Base-by-base conservation (phyloP, 495 filamentous ascomycete genomes). In the Lepraria neglecta region DNA sequence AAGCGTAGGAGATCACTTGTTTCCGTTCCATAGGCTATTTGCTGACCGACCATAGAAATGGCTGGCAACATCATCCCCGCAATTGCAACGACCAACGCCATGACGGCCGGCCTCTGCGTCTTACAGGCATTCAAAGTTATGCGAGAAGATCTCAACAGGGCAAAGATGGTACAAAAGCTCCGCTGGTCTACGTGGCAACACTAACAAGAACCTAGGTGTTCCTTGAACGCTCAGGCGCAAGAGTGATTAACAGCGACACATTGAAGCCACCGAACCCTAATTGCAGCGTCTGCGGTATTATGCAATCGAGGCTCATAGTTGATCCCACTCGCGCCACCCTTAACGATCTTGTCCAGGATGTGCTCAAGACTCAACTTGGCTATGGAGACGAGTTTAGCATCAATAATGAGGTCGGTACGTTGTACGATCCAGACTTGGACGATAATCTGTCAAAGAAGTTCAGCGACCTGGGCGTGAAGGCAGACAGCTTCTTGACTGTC, bases 11-110 rank as follows among this genome's bases (percentile, higher is more conserved):
- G 77, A 74, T 35, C 35, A 30, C 19, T 12, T 10, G 11, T 42
- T 57, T 10, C 21, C 3, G 5, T 30, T 31, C 11, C 6, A n/a
- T 58, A 30, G 42, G 28, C 9, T 6, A 24, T 57, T 38, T 28
- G 38, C 51, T 53, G 63, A 51, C 64, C 52, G 43, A 9, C 45
- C 40, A 31, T 56, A 44, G 48, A 97, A 74, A 99, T 97, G 91
- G 94, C 94, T 28, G 94, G 94, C 56, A 97, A 97, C 67, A 99
- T 99, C 68, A 97, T 99, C 59, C 94, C 94, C 0, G 95, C 94
- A 3, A 99, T 99, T 71, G 94, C 94, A 2, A 99, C 94, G 0
- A 97, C 94, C 0, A 99, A 99, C 71, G 94, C 95, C 14, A 95
- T 97, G 73, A 94, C 92, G 5, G 94, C 94, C 14, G 87, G 89